Evolutionary conservation across 352 stramenopile species (phyloP), one percentile per base, ranked within the genome.

Genomic region (Phytophthora cactorum): DNA sequence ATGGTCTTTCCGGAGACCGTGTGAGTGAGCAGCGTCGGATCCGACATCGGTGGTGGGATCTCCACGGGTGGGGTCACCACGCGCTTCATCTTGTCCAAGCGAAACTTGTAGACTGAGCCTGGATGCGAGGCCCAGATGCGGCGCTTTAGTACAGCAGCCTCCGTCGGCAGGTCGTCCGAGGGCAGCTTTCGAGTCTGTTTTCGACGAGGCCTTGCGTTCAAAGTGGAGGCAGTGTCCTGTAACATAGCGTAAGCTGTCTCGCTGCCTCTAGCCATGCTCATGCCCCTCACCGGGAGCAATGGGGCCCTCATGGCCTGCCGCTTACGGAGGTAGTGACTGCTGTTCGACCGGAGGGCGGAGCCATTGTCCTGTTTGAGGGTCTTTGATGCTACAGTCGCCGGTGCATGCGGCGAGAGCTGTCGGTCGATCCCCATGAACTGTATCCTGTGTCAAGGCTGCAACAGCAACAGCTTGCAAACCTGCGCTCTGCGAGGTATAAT

Each of bases 111-210:
- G 9, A 63, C 14, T 2, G 52, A 61, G 3, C 32, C 41, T 0
- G 66, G 66, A 31, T 66, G 66, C n/a, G 66, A 61, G 7, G 65
- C 54, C 59, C 59, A 69, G 43, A 73, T 65, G 15, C 59, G 59
- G 9, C 54, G 66, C 43, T 69, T 73, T 43, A 73, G 28, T 39
- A 44, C 58, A 5, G 65, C 45, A 3, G 65, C 65, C 27, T 68
- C 58, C 14, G 52, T 27, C 15, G 65, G 65, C 34, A 72, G 34
- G 44, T 68, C 41, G 45, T 64, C 52, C 27, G 36, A 50, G 10
- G 59, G 50, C 31, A 72, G 46, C 36, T 68, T 68, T 39, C 54
- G 38, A 36, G 46, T 39, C 44, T 58, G 52, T 28, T 14, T 64
- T 5, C 39, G 55, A 50, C 17, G 52, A 47, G 29, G 27, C 10